Conservation (phyloP, 192 early-diverging fungal genomes). For the Dissophora ornata region DNA sequence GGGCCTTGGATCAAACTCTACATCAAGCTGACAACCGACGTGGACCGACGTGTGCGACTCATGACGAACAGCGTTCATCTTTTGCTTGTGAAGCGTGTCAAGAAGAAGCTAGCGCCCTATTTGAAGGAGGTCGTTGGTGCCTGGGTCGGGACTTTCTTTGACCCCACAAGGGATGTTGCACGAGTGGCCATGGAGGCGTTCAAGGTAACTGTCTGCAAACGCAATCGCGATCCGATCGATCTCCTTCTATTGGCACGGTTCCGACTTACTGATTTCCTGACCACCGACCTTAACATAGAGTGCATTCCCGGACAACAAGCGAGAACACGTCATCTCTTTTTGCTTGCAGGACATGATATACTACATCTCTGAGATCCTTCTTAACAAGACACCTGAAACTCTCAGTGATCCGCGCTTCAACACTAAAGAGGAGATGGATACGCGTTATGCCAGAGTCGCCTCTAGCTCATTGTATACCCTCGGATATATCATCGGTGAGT, state of each 20-base stretch:
- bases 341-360: slow-evolving; percentile 80
- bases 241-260: too few species aligned
- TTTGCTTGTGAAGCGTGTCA: slow-evolving; percentile 69
- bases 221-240: too few species aligned
- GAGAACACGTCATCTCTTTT: slow-evolving; percentile 78
- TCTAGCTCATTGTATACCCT: slow-evolving; percentile 69
- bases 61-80: slow-evolving; percentile 74
- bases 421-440: slow-evolving; percentile 78
- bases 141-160: slow-evolving; percentile 88
- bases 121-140: slow-evolving; percentile 85
- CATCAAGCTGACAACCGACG: slow-evolving; percentile 75
- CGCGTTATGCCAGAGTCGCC: slow-evolving; percentile 76
- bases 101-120: slow-evolving; percentile 81
- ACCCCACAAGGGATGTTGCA: slow-evolving; percentile 83
- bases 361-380: slow-evolving; percentile 73
- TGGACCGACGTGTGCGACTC: slow-evolving; percentile 86
- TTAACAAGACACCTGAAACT: slow-evolving; percentile 83
- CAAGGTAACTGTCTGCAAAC: slow-evolving; percentile 60
- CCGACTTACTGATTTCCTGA: slow-evolving; percentile 3
- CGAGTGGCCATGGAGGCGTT: slow-evolving; percentile 70
- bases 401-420: slow-evolving; percentile 83
- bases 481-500: slow-evolving; percentile 61
- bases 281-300: slow-evolving; percentile 53
- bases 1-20: slow-evolving; percentile 71
- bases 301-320: slow-evolving; percentile 86